Percentiles rank a stretch among this genome's conserved stretches.
These are phyloP conservation scores for Trypanosoma scelopori DNA, from an alignment of 208 protist genomes.

Conservation along the genomic window DNA sequence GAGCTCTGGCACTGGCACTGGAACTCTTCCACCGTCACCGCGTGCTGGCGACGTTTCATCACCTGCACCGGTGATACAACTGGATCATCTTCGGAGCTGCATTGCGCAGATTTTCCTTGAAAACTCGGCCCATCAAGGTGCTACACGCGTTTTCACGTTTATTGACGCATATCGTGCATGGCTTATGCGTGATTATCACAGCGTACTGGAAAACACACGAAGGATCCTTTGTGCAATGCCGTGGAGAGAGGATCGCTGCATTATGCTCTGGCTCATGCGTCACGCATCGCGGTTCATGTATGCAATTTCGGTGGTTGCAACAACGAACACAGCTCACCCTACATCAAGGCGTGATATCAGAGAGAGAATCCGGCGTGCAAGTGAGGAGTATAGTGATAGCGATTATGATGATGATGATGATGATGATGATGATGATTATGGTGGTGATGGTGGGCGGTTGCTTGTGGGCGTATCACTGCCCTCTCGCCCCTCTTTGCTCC, in stretches of 20 bases:
- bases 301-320: not conserved
- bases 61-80: not conserved
- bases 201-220: constrained; percentile 1
- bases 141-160: constrained; percentile 8
- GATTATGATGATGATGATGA: not conserved
- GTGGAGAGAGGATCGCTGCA: not conserved
- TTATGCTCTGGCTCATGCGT: constrained; percentile 13
- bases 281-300: constrained; percentile 23
- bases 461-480: not conserved
- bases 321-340: constrained; percentile 11
- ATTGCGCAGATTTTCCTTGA: constrained; percentile 10
- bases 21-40: not conserved
- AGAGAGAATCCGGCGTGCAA: not conserved
- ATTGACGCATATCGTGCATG: constrained; percentile 16
- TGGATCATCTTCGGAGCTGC: not conserved
- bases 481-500: not conserved
- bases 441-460: not conserved
- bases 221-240: constrained; percentile 2
- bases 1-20: not conserved
- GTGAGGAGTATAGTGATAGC: not conserved
- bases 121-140: not conserved
- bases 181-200: constrained; percentile 17
- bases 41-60: not conserved
- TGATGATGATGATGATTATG: not conserved
- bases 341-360: not conserved